Conservation (phyloP, 2,329 filamentous ascomycete species). For the Paecilomyces variotii region DNA sequence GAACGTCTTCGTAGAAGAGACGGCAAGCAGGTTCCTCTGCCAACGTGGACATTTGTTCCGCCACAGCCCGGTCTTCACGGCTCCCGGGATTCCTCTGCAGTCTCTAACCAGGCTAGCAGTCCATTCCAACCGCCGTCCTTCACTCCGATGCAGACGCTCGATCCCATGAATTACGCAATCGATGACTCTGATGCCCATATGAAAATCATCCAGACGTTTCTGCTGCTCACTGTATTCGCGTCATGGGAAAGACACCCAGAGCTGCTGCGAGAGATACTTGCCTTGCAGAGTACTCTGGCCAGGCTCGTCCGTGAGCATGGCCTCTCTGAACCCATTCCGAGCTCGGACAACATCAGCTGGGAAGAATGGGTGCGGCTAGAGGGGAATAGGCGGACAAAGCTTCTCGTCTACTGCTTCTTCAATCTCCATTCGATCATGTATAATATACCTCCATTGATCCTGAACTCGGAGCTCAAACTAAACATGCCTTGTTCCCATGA, state of each 20-base stretch:
- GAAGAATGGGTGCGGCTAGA: constrained; percentile 48
- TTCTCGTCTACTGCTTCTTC: constrained; percentile 51
- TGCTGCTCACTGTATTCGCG: constrained; percentile 50
- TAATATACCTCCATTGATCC: constrained; percentile 51
- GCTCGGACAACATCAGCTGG: constrained; percentile 41
- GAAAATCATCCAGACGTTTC: constrained; percentile 43
- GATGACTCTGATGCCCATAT: constrained; percentile 41
- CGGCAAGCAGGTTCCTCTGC: constrained; percentile 34
- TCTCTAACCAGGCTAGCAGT: constrained; percentile 35
- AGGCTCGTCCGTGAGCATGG: constrained; percentile 49
- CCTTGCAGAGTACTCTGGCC: constrained; percentile 49
- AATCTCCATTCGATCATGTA: constrained; percentile 56
- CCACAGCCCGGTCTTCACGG: constrained; percentile 29
- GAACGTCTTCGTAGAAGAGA: constrained; percentile 45
- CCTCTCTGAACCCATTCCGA: constrained; percentile 26
- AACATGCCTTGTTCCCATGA: constrained; percentile 47
- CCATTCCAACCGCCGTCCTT: constrained; percentile 35
- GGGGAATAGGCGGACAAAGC: constrained; percentile 46
- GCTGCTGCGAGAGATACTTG: constrained; percentile 49
- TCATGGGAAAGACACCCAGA: constrained; percentile 53
- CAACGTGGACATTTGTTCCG: constrained; percentile 35
- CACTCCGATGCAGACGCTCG: constrained; percentile 19
- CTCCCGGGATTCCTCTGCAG: constrained; percentile 33
- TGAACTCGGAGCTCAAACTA: constrained; percentile 48
- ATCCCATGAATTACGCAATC: constrained; percentile 24